Evolutionary conservation across 148 eudicot species (phyloP), one percentile per base, ranked within the genome.

Genomic region (Diospyros lotus): DNA sequence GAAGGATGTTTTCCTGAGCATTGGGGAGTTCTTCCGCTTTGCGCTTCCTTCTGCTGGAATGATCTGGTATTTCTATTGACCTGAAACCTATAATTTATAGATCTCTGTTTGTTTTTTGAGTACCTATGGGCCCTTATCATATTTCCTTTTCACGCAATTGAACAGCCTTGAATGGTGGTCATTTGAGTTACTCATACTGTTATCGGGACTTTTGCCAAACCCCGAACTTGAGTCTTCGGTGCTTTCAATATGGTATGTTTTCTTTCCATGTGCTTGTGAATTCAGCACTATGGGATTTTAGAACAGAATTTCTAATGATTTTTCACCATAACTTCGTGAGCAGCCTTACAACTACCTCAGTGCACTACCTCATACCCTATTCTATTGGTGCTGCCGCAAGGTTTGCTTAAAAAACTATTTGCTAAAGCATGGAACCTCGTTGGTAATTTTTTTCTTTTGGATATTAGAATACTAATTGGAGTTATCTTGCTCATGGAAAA

Each of bases 101-200:
- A 28, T 28, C 28, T 28, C 28, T 28, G 28, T 28, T 28, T 28
- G 28, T 28, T 28, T 28, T 28, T 28, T 28, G 28, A 28, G 28
- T 28, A 28, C 28, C 28, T 28, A 28, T 28, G 28, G 28, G 28
- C 28, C 28, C 28, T 28, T 28, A 28, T 28, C 28, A 69, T 69
- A 69, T 14, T 69, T 69, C 1, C 12, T 48, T 41, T 1, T 60
- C 5, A 17, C 68, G 63, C n/a, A 0, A 43, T 7, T 54, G 28
- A 54, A 11, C 71, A 86, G 91, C 62, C 85, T 88, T 40, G 80
- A 88, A 68, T 86, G 89, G 87, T 86, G 89, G 89, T 68, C 82
- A 9, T 78, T 51, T 52, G 89, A 86, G 64, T 18, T 82, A 2
- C 41, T 86, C 2, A 71, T 78, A 3, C 67, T 84, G 58, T 51